Percentiles rank a stretch among this genome's conserved stretches.
These are phyloP conservation scores for Verticillium longisporum DNA, from an alignment of 2,329 filamentous ascomycete genomes.

Conservation along the genomic window DNA sequence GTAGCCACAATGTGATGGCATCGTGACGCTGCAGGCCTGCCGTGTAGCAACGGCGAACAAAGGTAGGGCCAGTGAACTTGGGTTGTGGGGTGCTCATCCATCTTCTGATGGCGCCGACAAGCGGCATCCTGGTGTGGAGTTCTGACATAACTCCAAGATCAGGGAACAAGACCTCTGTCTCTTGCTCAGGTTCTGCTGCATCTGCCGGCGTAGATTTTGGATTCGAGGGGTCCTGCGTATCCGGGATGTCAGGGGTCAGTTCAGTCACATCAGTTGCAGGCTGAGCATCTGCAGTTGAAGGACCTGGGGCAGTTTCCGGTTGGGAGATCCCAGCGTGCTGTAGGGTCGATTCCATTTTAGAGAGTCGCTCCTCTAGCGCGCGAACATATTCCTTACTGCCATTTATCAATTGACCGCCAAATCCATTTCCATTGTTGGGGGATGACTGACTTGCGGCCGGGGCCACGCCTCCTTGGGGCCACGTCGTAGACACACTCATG, in stretches of 20 bases:
- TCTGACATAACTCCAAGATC: not conserved
- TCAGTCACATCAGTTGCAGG: not conserved
- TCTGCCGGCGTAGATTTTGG: not conserved
- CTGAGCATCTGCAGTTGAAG: not conserved
- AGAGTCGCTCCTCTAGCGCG: conserved; percentile 8
- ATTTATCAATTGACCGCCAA: not conserved
- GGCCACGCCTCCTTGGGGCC: conserved; percentile 8
- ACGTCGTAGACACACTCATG: conserved; percentile 8
- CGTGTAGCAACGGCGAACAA: conserved; percentile 7
- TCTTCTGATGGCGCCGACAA: conserved; percentile 4
- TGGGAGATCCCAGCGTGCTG: not conserved
- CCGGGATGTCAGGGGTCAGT: not conserved
- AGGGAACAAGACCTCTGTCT: not conserved
- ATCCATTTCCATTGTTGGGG: too few species aligned
- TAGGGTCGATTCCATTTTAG: conserved; percentile 9
- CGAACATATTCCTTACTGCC: conserved; percentile 10
- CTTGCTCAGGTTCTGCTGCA: not conserved
- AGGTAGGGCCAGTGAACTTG: conserved; percentile 7
- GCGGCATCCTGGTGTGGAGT: conserved; percentile 3
- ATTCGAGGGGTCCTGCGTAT: not conserved
- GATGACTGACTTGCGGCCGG: conserved; percentile 4
- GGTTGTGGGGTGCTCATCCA: conserved; percentile 5
- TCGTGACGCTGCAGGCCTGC: conserved; percentile 4
- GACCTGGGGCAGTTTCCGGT: not conserved
- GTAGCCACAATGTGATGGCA: conserved; percentile 5